phyloP scores from a whole-genome alignment of 805 yeast species.

The Lipomyces mesembrius region DNA sequence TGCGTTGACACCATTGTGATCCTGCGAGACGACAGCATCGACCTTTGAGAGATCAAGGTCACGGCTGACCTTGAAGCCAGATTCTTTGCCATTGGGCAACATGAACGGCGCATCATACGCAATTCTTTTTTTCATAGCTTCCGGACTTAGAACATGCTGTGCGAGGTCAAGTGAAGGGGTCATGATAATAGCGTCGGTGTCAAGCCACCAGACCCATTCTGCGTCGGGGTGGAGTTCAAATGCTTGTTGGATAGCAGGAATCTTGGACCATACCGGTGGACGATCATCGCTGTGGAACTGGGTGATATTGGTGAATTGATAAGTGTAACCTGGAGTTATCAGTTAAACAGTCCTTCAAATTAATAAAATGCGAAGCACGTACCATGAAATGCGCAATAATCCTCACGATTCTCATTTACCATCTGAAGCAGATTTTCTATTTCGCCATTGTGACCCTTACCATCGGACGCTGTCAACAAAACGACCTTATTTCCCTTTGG shows the following conservation, averaged over 20 bases:
- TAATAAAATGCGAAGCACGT: neutral
- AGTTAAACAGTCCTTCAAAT: neutral
- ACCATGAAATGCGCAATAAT: constrained; percentile 41
- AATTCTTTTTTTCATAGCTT: constrained; percentile 39
- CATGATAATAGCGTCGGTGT: constrained; percentile 46
- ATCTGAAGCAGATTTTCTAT: constrained; percentile 16
- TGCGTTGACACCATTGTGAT: constrained; percentile 83
- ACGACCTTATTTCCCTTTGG: constrained; percentile 33
- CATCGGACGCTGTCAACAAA: constrained; percentile 36
- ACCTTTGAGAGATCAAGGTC: constrained; percentile 41
- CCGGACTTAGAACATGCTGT: constrained; percentile 41
- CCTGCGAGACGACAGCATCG: constrained; percentile 79
- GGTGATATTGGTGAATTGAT: constrained; percentile 42
- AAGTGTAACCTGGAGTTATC: constrained; percentile 37
- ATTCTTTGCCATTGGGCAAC: constrained; percentile 24
- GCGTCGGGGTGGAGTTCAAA: constrained; percentile 44
- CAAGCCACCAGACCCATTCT: constrained; percentile 51
- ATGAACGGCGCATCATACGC: constrained; percentile 32
- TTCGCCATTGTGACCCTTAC: constrained; percentile 26
- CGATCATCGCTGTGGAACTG: constrained; percentile 30
- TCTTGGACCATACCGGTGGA: constrained; percentile 44
- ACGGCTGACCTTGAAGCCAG: constrained; percentile 24
- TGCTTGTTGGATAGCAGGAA: constrained; percentile 45
- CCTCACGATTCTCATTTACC: constrained; percentile 41
- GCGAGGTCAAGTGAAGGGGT: constrained; percentile 43